Base-by-base conservation (phyloP, 2,329 filamentous ascomycete genomes). In the Aureobasidium zeae region DNA sequence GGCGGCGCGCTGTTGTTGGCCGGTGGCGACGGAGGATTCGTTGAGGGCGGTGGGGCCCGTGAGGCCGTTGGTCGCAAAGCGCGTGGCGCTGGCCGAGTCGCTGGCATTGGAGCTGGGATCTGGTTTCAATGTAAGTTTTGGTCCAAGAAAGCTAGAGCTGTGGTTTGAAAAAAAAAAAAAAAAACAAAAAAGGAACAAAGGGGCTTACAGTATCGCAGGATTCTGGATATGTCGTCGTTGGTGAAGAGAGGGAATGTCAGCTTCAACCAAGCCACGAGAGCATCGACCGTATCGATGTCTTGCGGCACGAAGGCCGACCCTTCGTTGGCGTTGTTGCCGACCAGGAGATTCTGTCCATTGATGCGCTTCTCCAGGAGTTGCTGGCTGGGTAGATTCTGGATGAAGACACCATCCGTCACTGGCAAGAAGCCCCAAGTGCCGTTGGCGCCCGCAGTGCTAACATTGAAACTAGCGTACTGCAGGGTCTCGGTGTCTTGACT, bases 1-100 rank as follows among this genome's bases (percentile, higher is more conserved):
- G 46, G 63, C 57, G 13, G 64, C 69, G 13, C 67, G 64, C 50
- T 77, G 72, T 48, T 75, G 72, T 52, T 72, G 71, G 22, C 73
- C 73, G 2, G 64, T 66, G 2, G 62, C 71, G 30, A 64, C 63
- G 17, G 62, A 60, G 11, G 67, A 70, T 29, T 70, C 63, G 24
- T 70, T 70, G n/a, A 74, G 57, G 2, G 72, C 70, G 5, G 64
- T 74, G 1, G 63, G 61, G 3, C 60, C 56, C 2, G 48, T 46
- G 32, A 57, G 46, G 5, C 54, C 56, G 2, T 49, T 24, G 1
- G 53, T 55, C 22, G 59, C 60, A 45, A 56, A 62, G 9, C 50
- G 54, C 12, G 43, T 47, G 13, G 37, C 36, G 7, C 34, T 30
- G 11, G 49, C 41, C n/a, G 51, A 38, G 21, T 54, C 53, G 3